Conservation (phyloP, 2,329 filamentous ascomycete species). For the Fusarium sp. region DNA sequence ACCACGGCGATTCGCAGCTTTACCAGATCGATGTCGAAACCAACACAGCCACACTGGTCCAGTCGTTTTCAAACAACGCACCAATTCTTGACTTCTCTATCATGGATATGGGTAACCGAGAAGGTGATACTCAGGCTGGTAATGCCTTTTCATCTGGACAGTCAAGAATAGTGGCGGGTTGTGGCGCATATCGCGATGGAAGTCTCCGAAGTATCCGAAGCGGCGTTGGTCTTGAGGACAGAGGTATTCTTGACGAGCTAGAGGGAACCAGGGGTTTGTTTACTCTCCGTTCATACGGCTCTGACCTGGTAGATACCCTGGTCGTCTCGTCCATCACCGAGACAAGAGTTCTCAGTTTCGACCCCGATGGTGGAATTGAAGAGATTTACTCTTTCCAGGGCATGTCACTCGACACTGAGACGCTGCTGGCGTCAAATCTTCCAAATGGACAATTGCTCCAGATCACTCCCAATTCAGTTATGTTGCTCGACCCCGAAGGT, state of each 20-base stretch:
- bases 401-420: constrained; percentile 76
- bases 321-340: constrained; percentile 85
- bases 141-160: constrained; percentile 97
- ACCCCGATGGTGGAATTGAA: constrained; percentile 80
- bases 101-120: constrained; percentile 93
- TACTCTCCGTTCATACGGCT: constrained; percentile 67
- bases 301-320: constrained; percentile 73
- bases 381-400: constrained; percentile 84
- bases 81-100: constrained; percentile 94
- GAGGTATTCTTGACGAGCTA: constrained; percentile 85
- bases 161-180: constrained; percentile 91
- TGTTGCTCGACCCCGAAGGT: constrained; percentile 72
- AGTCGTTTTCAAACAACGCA: constrained; percentile 81
- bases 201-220: constrained; percentile 91
- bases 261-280: constrained; percentile 80
- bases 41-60: constrained; percentile 71
- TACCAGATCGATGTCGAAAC: constrained; percentile 66
- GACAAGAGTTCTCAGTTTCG: constrained; percentile 85
- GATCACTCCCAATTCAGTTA: constrained; percentile 74
- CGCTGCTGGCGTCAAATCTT: constrained; percentile 77
- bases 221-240: constrained; percentile 90
- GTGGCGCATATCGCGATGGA: constrained; percentile 89
- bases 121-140: constrained; percentile 77
- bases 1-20: constrained; percentile 92
- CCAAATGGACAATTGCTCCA: constrained; percentile 76